Evolutionary conservation across 805 yeast genomes (phyloP).

Genomic region (Spencermartinsiella europaea): DNA sequence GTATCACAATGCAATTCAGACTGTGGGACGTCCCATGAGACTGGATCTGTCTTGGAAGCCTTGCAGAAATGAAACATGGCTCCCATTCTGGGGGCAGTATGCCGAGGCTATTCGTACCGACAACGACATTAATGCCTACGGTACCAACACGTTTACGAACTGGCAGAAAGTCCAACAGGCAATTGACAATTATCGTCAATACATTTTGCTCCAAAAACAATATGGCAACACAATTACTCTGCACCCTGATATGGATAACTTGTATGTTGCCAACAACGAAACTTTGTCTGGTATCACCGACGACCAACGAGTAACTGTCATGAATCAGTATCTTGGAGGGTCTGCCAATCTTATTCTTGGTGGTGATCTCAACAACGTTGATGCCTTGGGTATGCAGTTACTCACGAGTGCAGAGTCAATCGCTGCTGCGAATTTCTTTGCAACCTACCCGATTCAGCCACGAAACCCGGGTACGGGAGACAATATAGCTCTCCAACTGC

Average conservation of each 20-base stretch:
- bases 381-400: slow-evolving; percentile 8
- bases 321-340: slow-evolving; percentile 14
- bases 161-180: slow-evolving; percentile 12
- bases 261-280: slow-evolving; percentile 11
- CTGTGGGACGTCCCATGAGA: slow-evolving; percentile 9
- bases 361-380: slow-evolving; percentile 11
- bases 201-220: slow-evolving; percentile 7
- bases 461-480: slow-evolving; percentile 13
- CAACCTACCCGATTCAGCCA: slow-evolving; percentile 13
- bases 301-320: slow-evolving; percentile 7
- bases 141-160: slow-evolving; percentile 4
- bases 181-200: slow-evolving; percentile 14
- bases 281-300: slow-evolving; percentile 10
- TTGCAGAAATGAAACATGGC: slow-evolving; percentile 13
- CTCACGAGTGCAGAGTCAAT: slow-evolving; percentile 7
- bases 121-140: slow-evolving; percentile 11
- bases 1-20: slow-evolving; percentile 11
- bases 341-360: slow-evolving; percentile 12
- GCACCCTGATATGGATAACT: slow-evolving; percentile 15
- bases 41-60: slow-evolving; percentile 15
- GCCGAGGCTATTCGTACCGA: slow-evolving; percentile 12
- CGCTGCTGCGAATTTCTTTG: slow-evolving; percentile 12
- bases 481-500: slow-evolving; percentile 9
- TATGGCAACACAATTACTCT: slow-evolving; percentile 4
- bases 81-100: slow-evolving; percentile 7